Evolutionary conservation across 257 asterid species (phyloP).

Genomic region (Plantago ovata): DNA sequence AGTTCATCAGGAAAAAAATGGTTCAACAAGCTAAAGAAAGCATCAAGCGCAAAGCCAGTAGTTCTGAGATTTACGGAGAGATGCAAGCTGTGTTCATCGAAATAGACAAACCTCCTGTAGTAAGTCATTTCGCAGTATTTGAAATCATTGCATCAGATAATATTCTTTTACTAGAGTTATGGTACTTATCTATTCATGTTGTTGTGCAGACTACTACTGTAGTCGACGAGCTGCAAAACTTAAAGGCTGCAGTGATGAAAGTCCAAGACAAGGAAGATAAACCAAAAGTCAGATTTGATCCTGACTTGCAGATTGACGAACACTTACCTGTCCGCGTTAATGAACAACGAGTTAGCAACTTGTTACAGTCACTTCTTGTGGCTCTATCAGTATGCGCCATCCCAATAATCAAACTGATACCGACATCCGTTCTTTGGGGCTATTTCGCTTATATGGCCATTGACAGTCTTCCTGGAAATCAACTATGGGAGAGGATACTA

Average conservation of each 20-base stretch:
- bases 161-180: neutral
- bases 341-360: constrained; percentile 65
- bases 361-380: constrained; percentile 50
- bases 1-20: constrained; percentile 52
- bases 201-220: constrained; percentile 28
- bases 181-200: neutral
- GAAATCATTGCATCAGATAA: neutral
- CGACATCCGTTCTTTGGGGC: constrained; percentile 66
- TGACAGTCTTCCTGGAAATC: constrained; percentile 63
- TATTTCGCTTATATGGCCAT: constrained; percentile 69
- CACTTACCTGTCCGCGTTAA: constrained; percentile 60
- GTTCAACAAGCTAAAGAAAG: constrained; percentile 45
- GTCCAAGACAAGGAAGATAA: constrained; percentile 21
- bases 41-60: constrained; percentile 38
- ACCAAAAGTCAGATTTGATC: constrained; percentile 30
- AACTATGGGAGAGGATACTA: constrained; percentile 50
- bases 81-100: constrained; percentile 56
- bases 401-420: constrained; percentile 51
- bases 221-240: constrained; percentile 41
- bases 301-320: constrained; percentile 41
- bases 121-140: constrained; percentile 18
- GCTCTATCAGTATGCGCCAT: constrained; percentile 43
- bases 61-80: constrained; percentile 49
- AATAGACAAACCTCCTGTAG: constrained; percentile 43
- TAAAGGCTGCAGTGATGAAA: constrained; percentile 52